Evolutionary conservation across 805 yeast genomes (phyloP).

Genomic region (Cyberlindnera galapagoensis): DNA sequence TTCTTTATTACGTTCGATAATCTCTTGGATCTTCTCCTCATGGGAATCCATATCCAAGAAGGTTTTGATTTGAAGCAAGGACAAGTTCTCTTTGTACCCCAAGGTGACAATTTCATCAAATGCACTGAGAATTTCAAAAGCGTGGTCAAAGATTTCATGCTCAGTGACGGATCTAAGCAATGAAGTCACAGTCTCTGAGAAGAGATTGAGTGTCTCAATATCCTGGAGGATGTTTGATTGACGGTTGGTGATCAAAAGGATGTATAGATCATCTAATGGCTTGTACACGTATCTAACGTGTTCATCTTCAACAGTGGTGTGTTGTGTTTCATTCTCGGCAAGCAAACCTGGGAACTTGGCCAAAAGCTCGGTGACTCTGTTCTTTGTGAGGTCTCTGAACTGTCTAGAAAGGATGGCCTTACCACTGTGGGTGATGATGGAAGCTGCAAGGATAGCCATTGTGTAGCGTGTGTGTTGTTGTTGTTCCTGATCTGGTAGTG

Average conservation of each 20-base stretch:
- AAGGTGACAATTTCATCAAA: conserved; percentile 89
- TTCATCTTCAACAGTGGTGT: conserved; percentile 91
- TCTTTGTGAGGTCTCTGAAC: conserved; percentile 77
- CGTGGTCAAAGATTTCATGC: conserved; percentile 71
- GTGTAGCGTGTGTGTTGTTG: conserved; percentile 1
- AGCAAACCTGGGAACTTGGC: conserved; percentile 81
- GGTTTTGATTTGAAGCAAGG: conserved; percentile 75
- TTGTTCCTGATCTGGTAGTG: neutral
- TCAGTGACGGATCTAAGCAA: conserved; percentile 70
- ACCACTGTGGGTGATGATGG: conserved; percentile 90
- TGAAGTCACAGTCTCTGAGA: conserved; percentile 75
- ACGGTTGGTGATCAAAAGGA: conserved; percentile 84
- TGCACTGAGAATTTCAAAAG: conserved; percentile 85
- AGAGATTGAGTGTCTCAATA: conserved; percentile 82
- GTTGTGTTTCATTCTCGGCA: conserved; percentile 65
- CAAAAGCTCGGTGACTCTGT: conserved; percentile 77
- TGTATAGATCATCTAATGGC: conserved; percentile 89
- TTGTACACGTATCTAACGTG: conserved; percentile 90
- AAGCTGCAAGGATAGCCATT: conserved; percentile 85
- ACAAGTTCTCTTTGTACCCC: conserved; percentile 86
- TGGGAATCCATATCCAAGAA: conserved; percentile 97
- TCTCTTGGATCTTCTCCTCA: conserved; percentile 97
- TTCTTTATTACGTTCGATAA: conserved; percentile 94
- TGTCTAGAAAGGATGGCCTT: conserved; percentile 89
- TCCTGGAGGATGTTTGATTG: conserved; percentile 92